phyloP scores from a whole-genome alignment of 2,329 filamentous ascomycete species.

The Monosporascus sp. region DNA sequence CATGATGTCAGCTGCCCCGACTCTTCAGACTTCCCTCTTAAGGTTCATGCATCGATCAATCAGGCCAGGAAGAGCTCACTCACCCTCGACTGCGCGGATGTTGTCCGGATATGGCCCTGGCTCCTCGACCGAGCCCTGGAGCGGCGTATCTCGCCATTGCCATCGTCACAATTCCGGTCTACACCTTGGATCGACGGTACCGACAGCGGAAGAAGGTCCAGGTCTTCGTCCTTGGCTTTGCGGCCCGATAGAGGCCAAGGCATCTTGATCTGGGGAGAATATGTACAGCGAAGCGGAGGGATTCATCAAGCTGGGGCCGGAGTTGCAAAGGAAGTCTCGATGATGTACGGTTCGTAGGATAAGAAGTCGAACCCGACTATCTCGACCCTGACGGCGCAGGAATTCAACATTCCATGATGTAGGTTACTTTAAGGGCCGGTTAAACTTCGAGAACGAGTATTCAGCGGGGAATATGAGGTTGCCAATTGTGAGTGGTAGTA shows the following conservation, averaged over 20 bases:
- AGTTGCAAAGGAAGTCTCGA: not conserved
- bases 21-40: too few species aligned
- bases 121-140: conserved; percentile 28
- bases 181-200: conserved; percentile 26
- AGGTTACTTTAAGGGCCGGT: not conserved
- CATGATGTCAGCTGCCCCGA: conserved; percentile 1
- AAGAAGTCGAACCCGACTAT: too few species aligned
- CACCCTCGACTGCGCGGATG: conserved; percentile 53
- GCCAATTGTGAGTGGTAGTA: too few species aligned
- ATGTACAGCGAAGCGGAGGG: conserved; percentile 9
- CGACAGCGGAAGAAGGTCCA: conserved; percentile 31
- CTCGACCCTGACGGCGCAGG: not conserved
- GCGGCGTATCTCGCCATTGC: conserved; percentile 24
- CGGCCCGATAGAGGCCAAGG: conserved; percentile 32
- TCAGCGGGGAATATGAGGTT: too few species aligned
- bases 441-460: not conserved
- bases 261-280: conserved; percentile 25
- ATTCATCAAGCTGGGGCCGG: not conserved
- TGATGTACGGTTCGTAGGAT: not conserved
- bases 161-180: conserved; percentile 22
- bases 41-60: not conserved
- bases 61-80: conserved; percentile 14
- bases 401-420: not conserved
- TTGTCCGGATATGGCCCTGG: conserved; percentile 39
- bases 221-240: conserved; percentile 27